Evolutionary conservation across 805 yeast species (phyloP), one percentile per base, ranked within the genome.

Genomic region (Candida andamanensis): DNA sequence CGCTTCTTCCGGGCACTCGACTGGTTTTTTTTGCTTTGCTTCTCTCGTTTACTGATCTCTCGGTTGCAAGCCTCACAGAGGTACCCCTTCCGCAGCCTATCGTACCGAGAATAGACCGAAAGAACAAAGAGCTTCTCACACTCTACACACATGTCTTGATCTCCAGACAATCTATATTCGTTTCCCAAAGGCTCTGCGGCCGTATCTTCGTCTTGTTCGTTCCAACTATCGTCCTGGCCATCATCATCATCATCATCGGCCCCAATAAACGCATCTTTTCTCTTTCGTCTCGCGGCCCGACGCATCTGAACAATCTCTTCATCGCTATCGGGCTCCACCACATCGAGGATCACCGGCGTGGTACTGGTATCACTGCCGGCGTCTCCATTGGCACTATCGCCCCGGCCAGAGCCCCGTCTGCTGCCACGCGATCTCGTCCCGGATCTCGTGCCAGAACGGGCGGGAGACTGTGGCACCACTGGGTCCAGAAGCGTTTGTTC

Each of bases 1-100:
- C 95, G 72, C 45, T 74, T 74, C 51, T 82, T 82, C 32, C 92
- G 67, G 12, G 84, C 85, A 32, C 72, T 71, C 15, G 78, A 49
- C 54, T 78, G 80, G 45, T 71, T 74, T 41, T 65, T 63, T 41
- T 66, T 67, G 31, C 68, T 61, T 36, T 60, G 57, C 37, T 61
- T 55, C 55, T 69, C 76, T 46, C 63, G 56, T 46, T 51, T 57
- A 46, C 58, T 54, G 32, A 59, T 43, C 20, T 36, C 39, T 31
- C 60, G 66, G 15, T 81, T 72, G 52, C 86, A 78, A 5, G 69
- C 69, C 11, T 75, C 72, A 53, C 95, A 85, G 9, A 76, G 50
- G 43, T 81, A 79, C 2, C 94, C 92, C 30, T 74, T 59, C 31
- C 68, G 64, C 2, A 65, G 70, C 18, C 66, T 60, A 27, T 63